Evolutionary conservation across 371 early-diverging fungal genomes (phyloP).

Genomic region (Mortierella sp.): DNA sequence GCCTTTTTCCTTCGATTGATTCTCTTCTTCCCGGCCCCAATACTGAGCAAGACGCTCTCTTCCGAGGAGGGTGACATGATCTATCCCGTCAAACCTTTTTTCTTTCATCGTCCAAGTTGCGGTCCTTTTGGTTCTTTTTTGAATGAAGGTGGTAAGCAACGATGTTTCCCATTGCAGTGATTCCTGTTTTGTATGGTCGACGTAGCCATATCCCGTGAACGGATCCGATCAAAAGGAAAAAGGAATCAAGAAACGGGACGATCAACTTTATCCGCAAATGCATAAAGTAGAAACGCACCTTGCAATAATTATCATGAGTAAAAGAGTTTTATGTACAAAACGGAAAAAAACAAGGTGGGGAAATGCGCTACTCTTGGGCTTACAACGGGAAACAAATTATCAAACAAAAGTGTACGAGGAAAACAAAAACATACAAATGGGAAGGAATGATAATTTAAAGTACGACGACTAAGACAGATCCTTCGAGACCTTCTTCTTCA

Average conservation of each 20-base stretch:
- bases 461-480: constrained; percentile 36
- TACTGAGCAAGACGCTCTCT: background rate
- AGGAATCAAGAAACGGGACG: background rate
- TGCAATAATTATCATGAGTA: background rate
- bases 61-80: background rate
- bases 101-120: background rate
- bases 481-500: constrained; percentile 28
- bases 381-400: background rate
- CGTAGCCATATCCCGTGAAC: background rate
- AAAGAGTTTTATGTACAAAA: background rate
- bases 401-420: background rate
- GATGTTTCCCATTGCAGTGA: background rate
- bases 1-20: background rate
- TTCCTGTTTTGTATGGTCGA: background rate
- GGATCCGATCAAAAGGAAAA: background rate
- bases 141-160: background rate
- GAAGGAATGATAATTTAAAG: constrained; percentile 10
- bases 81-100: background rate
- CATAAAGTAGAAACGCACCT: background rate
- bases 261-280: background rate
- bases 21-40: background rate
- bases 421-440: background rate
- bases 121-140: background rate
- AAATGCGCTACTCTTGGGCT: background rate
- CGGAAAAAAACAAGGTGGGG: background rate